These are phyloP conservation scores for Botrytis sinoallii DNA, from an alignment of 2,329 filamentous ascomycete genomes.

Conservation along the genomic window DNA sequence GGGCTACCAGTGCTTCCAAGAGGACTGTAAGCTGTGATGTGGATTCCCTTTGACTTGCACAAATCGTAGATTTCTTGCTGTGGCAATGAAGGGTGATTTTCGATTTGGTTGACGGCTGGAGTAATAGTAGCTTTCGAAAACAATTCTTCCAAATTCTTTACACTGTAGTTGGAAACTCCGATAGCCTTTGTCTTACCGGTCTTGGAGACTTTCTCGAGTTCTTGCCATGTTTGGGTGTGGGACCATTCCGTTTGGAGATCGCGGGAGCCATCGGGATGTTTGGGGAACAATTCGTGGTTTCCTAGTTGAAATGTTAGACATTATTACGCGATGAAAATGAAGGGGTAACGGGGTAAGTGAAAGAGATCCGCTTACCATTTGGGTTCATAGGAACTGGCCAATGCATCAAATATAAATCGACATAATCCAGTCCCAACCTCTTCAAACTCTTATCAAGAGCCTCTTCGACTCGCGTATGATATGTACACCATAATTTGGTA, in stretches of 20 bases:
- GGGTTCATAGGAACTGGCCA: slow-evolving; percentile 82
- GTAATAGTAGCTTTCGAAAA: slow-evolving; percentile 44
- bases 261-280: slow-evolving; percentile 66
- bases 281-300: slow-evolving; percentile 73
- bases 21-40: slow-evolving; percentile 51
- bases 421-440: slow-evolving; percentile 72
- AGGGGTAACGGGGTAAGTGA: neutral
- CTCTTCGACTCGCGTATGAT: slow-evolving; percentile 66
- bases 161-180: slow-evolving; percentile 45
- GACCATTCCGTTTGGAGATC: slow-evolving; percentile 68
- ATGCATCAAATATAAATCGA: slow-evolving; percentile 80
- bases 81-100: slow-evolving; percentile 56
- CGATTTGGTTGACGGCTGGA: slow-evolving; percentile 58
- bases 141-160: slow-evolving; percentile 39
- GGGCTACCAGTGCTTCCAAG: slow-evolving; percentile 39
- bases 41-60: slow-evolving; percentile 49
- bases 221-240: slow-evolving; percentile 75
- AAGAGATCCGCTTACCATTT: slow-evolving; percentile 47
- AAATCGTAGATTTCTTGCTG: slow-evolving; percentile 52
- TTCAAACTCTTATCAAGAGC: slow-evolving; percentile 71
- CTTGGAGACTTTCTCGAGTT: slow-evolving; percentile 64
- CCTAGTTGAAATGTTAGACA: slow-evolving; percentile 40
- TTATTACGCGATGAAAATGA: slow-evolving; percentile 5
- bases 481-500: slow-evolving; percentile 70
- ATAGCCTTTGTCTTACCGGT: slow-evolving; percentile 53